Percentiles rank a stretch among this genome's conserved stretches.
Evolutionary conservation across 352 stramenopile genomes (phyloP).

Genomic region (Globisporangium paroecandrum): DNA sequence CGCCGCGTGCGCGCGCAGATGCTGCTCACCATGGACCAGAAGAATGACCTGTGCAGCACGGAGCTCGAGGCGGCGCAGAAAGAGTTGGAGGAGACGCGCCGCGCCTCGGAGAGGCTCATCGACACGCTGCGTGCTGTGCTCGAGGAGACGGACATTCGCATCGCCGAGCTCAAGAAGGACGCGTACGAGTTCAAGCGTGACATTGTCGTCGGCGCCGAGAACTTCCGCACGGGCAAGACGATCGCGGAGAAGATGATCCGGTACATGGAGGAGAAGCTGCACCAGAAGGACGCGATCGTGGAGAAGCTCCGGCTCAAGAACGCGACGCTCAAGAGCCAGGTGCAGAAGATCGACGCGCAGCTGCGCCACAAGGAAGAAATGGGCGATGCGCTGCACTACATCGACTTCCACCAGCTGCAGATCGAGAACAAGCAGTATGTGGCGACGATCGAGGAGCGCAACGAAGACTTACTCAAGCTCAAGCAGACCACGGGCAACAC

Average conservation of each 20-base stretch:
- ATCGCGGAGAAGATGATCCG: slow-evolving; percentile 92
- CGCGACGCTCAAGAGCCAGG: slow-evolving; percentile 88
- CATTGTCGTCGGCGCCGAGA: slow-evolving; percentile 92
- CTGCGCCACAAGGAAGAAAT: slow-evolving; percentile 94
- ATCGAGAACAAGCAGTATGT: slow-evolving; percentile 98
- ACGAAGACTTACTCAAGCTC: slow-evolving; percentile 91
- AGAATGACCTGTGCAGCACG: slow-evolving; percentile 87
- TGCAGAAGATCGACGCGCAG: slow-evolving; percentile 90
- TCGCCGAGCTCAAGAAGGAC: slow-evolving; percentile 94
- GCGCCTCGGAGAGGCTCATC: slow-evolving; percentile 90
- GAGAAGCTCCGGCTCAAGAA: slow-evolving; percentile 95
- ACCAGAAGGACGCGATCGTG: slow-evolving; percentile 89
- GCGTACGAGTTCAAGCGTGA: slow-evolving; percentile 96
- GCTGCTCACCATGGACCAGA: slow-evolving; percentile 90
- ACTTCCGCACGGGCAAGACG: slow-evolving; percentile 92
- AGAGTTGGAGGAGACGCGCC: slow-evolving; percentile 87
- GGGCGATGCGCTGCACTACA: slow-evolving; percentile 94
- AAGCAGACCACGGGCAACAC: slow-evolving; percentile 90
- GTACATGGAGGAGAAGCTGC: slow-evolving; percentile 95
- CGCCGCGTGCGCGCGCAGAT: slow-evolving; percentile 56
- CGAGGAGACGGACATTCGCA: slow-evolving; percentile 93
- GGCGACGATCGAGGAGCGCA: slow-evolving; percentile 93
- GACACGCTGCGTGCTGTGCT: slow-evolving; percentile 91
- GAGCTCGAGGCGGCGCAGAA: slow-evolving; percentile 89
- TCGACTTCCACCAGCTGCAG: slow-evolving; percentile 95